Base-by-base conservation (phyloP, 2,329 filamentous ascomycete species). In the Juglanconis oblonga region DNA sequence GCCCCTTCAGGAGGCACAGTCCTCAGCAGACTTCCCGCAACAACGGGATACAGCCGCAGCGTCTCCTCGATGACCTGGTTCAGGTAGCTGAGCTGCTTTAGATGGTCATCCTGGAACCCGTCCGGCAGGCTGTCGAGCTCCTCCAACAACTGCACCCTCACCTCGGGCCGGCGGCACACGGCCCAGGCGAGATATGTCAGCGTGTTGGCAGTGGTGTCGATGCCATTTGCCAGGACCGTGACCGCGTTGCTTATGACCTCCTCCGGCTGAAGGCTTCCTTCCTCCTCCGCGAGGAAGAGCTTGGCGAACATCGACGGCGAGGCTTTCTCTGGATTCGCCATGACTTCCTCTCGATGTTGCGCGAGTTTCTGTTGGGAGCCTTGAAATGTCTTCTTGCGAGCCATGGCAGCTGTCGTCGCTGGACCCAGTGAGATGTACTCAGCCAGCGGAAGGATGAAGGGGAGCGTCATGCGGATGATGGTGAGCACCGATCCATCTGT, bases 171-270 rank as follows among this genome's bases (percentile, higher is more conserved):
- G 9, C 66, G 64, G 53, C 71, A 74, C 9, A 78, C 65, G 5
- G 69, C 64, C 75, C 76, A 82, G 7, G 76, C 63, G 0, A 81
- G 67, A 59, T 81, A 83, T 0, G 80, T 83, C 42, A 84, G 62
- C 0, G 79, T 79, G 10, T 74, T 73, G 3, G 81, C 76, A 0
- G 81, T 83, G 0, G 81, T 84, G 59, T 83, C 81, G 50, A 73
- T 80, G 3, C 81, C 81, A 1, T 80, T 81, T 3, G 79, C 57
- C 42, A 79, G 77, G 31, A 59, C 54, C 3, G 51, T 59, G 13
- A 59, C 45, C 6, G 57, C 57, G 13, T 59, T 59, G 45, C 57
- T 59, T 11, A 53, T 44, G 36, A 59, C 48, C 33, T 59, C 58
- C 5, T 55, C 44, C 52, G 35, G 54, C 4, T 13, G 36, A 36